These are phyloP conservation scores for Metschnikowia cerradonensis DNA, from an alignment of 805 yeast species.

Conservation along the genomic window DNA sequence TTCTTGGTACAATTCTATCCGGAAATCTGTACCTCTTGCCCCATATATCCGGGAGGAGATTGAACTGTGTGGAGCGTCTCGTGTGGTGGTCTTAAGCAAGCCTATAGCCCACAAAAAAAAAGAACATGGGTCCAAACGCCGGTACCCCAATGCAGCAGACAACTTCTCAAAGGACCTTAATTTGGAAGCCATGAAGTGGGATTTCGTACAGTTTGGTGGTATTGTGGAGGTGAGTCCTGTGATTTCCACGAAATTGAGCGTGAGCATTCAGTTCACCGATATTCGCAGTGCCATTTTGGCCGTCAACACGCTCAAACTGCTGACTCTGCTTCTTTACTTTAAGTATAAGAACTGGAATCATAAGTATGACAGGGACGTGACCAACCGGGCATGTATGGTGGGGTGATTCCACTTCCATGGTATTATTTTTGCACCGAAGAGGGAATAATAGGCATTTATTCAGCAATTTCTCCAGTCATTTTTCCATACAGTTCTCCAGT, in stretches of 20 bases:
- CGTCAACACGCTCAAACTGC: slow-evolving; percentile 24
- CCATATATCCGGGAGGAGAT: slow-evolving; percentile 29
- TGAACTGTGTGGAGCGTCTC: slow-evolving; percentile 44
- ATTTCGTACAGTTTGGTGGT: slow-evolving; percentile 55
- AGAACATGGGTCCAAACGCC: neutral
- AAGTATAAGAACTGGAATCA: slow-evolving; percentile 60
- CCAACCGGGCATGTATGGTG: slow-evolving; percentile 50
- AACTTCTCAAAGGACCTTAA: slow-evolving; percentile 44
- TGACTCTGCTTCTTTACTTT: slow-evolving; percentile 10
- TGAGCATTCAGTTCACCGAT: slow-evolving; percentile 57
- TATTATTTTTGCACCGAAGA: neutral
- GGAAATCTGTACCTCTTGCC: slow-evolving; percentile 22
- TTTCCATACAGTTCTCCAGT: no score
- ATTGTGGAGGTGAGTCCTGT: slow-evolving; percentile 62
- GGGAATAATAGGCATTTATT: neutral
- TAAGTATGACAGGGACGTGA: slow-evolving; percentile 64
- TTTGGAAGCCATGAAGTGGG: slow-evolving; percentile 40
- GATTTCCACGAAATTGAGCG: slow-evolving; percentile 59
- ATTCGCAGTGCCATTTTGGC: slow-evolving; percentile 58
- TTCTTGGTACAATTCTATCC: slow-evolving; percentile 38
- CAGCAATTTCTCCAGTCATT: no score
- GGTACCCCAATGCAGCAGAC: slow-evolving; percentile 41
- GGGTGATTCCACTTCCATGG: no score
- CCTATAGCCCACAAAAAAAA: slow-evolving; percentile 5
- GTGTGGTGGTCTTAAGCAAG: slow-evolving; percentile 46